Conservation (phyloP, 2,329 filamentous ascomycete genomes). For the Plectosphaerella plurivora region DNA sequence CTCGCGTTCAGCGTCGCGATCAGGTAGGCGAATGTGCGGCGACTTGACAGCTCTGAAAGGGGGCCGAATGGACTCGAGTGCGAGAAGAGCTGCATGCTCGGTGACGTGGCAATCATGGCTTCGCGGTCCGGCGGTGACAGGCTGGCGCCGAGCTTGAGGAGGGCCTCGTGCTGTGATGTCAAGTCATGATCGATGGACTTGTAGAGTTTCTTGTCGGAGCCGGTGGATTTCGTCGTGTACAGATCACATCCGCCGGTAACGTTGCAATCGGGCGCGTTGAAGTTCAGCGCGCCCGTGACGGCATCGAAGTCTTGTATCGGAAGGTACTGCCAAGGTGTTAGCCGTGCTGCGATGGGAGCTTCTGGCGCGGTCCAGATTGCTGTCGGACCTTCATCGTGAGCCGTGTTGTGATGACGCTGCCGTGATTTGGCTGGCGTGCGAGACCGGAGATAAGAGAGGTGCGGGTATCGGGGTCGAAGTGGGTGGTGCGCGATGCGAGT, state of each 20-base stretch:
- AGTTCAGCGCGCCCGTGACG: conserved; percentile 89
- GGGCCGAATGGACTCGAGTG: conserved; percentile 89
- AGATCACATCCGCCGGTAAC: conserved; percentile 92
- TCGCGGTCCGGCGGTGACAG: conserved; percentile 78
- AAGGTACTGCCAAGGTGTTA: conserved; percentile 63
- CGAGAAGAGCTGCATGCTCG: conserved; percentile 54
- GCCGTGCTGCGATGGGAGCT: background rate
- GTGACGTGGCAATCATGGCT: conserved; percentile 65
- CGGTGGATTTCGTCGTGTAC: conserved; percentile 95
- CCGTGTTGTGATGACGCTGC: background rate
- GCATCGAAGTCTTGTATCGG: conserved; percentile 87
- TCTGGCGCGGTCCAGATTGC: background rate
- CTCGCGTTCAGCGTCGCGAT: conserved; percentile 96
- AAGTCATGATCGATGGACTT: conserved; percentile 90
- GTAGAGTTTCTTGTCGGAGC: conserved; percentile 94
- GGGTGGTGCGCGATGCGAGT: background rate
- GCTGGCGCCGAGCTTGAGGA: conserved; percentile 80
- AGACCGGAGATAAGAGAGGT: background rate
- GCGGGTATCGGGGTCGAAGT: background rate
- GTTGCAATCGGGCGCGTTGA: conserved; percentile 88
- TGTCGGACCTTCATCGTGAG: background rate
- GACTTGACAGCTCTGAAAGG: conserved; percentile 80
- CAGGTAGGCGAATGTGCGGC: conserved; percentile 89
- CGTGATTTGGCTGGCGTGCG: background rate
- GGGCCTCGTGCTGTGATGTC: conserved; percentile 84